Base-by-base conservation (phyloP, 495 filamentous ascomycete genomes). In the Daldinia decipiens region DNA sequence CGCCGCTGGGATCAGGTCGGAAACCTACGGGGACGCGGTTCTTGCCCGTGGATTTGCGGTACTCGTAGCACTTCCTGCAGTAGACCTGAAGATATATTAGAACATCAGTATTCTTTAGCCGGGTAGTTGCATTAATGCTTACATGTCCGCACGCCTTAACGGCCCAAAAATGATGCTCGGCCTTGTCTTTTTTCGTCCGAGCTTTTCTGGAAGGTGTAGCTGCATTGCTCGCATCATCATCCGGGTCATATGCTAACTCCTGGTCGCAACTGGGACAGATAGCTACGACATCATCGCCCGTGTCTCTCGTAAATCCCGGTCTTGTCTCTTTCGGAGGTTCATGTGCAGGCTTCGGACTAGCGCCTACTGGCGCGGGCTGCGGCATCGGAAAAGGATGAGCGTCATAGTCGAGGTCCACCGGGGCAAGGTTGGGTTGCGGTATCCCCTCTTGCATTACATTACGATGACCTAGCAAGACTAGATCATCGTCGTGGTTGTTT, bases 161-260 rank as follows among this genome's bases (percentile, higher is more conserved):
- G 0, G 81, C 82, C 82, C 82, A 85, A 65, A 85, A 84, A 57
- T 83, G 77, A 54, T 85, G 82, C 62, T 84, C 82, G 38, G 80
- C 82, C 15, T 72, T 71, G 38, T 82, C 79, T 67, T 82, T 84
- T 58, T 74, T 78, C 4, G 74, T 77, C 11, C 79, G 72, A 8
- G 72, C 54, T 63, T 78, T 82, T 78, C 80, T 84, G 5, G 65
- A 27, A 0, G 81, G 75, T 15, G 73, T 75, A 1, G 65, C 17
- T 45, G 70, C 52, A 6, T 72, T 65, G 29, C 65, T 65, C 4
- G 59, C 70, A 19, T 70, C 71, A 5, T 59, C 68, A 27, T 81
- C 77, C 8, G 80, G 81, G 39, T 84, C 80, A 47, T 83, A 85
- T 17, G 77, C 75, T 1, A 85, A 65, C 59, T 85, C 83, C 34